Percentiles rank a stretch among this genome's conserved stretches.
These are phyloP conservation scores for Chrysanthemum makinoi DNA, from an alignment of 129 eudicot species.

Conservation along the genomic window DNA sequence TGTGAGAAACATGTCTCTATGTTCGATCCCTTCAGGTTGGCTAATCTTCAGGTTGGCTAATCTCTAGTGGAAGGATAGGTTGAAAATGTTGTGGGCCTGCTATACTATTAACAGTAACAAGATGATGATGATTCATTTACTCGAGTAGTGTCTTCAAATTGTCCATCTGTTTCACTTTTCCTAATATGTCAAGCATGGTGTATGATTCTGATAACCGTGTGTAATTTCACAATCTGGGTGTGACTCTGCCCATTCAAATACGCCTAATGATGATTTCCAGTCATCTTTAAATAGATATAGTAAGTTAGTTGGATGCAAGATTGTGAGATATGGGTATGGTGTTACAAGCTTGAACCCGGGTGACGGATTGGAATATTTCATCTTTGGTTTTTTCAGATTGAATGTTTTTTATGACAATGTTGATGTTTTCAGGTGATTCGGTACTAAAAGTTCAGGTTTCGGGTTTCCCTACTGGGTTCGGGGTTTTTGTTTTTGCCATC, in stretches of 20 bases:
- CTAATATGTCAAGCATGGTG: conserved; percentile 72
- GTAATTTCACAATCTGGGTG: conserved; percentile 34
- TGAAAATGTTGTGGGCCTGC: conserved; percentile 50
- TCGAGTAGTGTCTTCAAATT: conserved; percentile 52
- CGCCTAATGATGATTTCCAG: conserved; percentile 86
- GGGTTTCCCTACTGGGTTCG: no score
- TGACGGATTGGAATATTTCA: conserved; percentile 51
- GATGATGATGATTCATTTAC: conserved; percentile 45
- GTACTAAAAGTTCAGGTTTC: no score
- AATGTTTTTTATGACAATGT: conserved; percentile 39
- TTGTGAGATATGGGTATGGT: conserved; percentile 46
- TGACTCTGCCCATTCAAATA: conserved; percentile 74
- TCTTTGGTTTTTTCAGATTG: conserved; percentile 33
- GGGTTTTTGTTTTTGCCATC: no score
- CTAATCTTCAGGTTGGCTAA: conserved; percentile 10
- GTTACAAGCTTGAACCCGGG: conserved; percentile 46
- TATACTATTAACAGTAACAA: conserved; percentile 39
- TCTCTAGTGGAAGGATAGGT: no score
- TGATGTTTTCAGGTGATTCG: no score
- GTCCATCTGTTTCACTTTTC: conserved; percentile 72
- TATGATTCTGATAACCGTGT: conserved; percentile 49
- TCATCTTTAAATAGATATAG: conserved; percentile 76
- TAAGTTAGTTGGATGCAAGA: conserved; percentile 48
- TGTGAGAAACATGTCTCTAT: no score
- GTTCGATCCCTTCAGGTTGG: no score